A percentile compares a stretch with the other conserved stretches of the same genome.
phyloP scores from a whole-genome alignment of 2,329 filamentous ascomycete species.

The Fulvia fulva region DNA sequence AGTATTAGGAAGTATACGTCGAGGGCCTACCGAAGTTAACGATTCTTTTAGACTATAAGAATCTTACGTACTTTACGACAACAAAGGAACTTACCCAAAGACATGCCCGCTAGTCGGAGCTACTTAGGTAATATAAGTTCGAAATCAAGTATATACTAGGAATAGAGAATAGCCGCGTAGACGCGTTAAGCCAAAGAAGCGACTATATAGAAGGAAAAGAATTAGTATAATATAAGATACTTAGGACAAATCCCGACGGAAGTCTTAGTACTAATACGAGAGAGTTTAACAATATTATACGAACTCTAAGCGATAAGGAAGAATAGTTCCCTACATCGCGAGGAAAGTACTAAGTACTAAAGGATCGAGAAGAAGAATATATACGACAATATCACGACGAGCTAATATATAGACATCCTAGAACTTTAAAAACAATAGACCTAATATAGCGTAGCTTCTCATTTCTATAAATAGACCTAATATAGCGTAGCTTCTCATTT shows the following conservation, averaged over 20 bases:
- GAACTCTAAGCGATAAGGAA: neutral
- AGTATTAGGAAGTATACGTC: no score
- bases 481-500: no score
- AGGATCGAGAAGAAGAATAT: constrained; percentile 7
- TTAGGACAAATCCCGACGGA: neutral
- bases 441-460: no score
- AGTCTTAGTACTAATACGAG: neutral
- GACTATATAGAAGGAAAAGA: no score
- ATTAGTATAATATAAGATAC: neutral
- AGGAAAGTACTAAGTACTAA: constrained; percentile 12
- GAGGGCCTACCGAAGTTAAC: no score
- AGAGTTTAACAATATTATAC: constrained; percentile 6
- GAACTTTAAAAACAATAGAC: no score
- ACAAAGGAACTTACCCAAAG: neutral
- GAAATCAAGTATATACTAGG: neutral
- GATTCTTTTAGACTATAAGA: neutral
- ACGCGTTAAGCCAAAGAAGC: no score
- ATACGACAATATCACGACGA: no score
- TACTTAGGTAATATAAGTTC: constrained; percentile 2
- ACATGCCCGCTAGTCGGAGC: neutral
- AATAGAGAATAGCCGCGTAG: neutral
- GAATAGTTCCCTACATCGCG: constrained; percentile 10
- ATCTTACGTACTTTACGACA: neutral
- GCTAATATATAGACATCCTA: no score
- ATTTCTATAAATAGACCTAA: no score